Evolutionary conservation across 305 asterid genomes (phyloP), one percentile per base, ranked within the genome.

Genomic region (Solanum hybrid): DNA sequence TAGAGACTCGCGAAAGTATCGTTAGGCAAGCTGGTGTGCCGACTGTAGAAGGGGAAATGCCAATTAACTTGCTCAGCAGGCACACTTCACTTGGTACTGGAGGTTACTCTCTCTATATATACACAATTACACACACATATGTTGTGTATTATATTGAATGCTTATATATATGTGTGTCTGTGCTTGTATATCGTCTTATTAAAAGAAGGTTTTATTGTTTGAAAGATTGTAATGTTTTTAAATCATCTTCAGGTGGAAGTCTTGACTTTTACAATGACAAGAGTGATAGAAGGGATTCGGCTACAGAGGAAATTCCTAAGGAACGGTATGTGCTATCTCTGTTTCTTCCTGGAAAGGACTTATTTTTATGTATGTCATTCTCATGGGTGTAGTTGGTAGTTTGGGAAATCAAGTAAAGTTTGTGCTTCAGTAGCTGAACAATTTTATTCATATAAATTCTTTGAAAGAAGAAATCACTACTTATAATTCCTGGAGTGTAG

Each of bases 51-150:
- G 95, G 93, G 57, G 96, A 94, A 61, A 89, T 89, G 89, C 94
- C 93, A 3, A 92, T 90, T 39, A 95, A 91, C 91, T 90, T 93
- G 68, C 95, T 93, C 87, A 89, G 94, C 93, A 93, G 97, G 92
- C 95, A 93, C 24, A 90, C 93, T 88, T 94, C 97, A 76, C 91
- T 90, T 75, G 91, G 95, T 78, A 91, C 94, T 92, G 90, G 96
- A 84, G 97, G 97, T 96, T 94, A 70, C 26, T 29, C 80, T 70
- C 89, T 14, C 7, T 12, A 8, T 32, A 17, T 17, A 8, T 9
- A 32, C 4, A n/a, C n/a, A n/a, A n/a, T n/a, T n/a, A 41, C 13
- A 14, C 37, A 73, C 7, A 26, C 7, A 12, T 17, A 77, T 32
- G 41, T 32, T 32, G 26, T 76, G 38, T 76, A 31, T 33, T 77